A percentile compares a stretch with the other conserved stretches of the same genome.
These are phyloP conservation scores for Dispira simplex DNA, from an alignment of 192 early-diverging fungal species.

Conservation along the genomic window DNA sequence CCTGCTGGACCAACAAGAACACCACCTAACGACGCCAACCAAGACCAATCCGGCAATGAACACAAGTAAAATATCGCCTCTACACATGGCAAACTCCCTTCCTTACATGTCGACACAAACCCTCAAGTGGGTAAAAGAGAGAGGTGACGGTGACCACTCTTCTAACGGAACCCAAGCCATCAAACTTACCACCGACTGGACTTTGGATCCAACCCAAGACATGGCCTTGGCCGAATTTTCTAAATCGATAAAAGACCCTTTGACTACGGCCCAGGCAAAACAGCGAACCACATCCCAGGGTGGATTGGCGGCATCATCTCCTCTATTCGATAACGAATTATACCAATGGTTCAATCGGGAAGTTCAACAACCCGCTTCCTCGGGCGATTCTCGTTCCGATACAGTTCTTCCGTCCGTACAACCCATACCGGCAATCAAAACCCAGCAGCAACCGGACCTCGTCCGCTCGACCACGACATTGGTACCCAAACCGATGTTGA, in stretches of 20 bases:
- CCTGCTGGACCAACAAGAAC: constrained; percentile 5
- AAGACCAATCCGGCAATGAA: not conserved
- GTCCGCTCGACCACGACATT: not conserved
- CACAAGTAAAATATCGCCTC: not conserved
- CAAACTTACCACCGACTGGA: not conserved
- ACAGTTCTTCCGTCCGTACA: not conserved
- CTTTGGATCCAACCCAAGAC: not conserved
- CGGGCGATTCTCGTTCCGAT: not conserved
- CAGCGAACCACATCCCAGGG: not conserved
- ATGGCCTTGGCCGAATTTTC: constrained; percentile 8
- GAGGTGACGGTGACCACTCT: not conserved
- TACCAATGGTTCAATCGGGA: not conserved
- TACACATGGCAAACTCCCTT: not conserved
- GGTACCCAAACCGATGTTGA: not conserved
- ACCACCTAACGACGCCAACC: not conserved
- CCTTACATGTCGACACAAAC: not conserved
- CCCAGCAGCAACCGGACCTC: not conserved
- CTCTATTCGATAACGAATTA: not conserved
- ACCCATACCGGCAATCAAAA: not conserved
- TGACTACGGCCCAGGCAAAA: not conserved
- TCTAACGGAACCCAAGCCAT: not conserved
- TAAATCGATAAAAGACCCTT: not conserved
- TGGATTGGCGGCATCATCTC: not conserved
- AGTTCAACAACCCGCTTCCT: too few relatives aligned
- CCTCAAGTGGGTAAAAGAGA: not conserved